These are phyloP conservation scores for Morella rubra DNA, from an alignment of 306 rosid genomes.

Conservation along the genomic window DNA sequence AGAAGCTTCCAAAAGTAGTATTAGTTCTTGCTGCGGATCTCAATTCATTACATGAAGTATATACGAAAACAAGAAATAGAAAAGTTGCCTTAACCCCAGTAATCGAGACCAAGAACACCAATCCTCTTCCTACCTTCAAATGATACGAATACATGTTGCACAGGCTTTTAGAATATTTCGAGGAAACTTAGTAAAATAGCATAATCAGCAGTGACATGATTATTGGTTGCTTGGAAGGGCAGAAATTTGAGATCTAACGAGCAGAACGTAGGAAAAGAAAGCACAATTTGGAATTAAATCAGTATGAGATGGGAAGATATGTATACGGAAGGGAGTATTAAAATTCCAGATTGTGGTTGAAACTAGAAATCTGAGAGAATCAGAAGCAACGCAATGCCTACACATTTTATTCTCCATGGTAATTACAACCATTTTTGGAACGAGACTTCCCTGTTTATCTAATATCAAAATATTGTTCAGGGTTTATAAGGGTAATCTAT, in stretches of 20 bases:
- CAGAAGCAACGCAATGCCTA: background rate
- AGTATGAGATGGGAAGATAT: background rate
- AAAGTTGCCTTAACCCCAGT: background rate
- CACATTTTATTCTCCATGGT: background rate
- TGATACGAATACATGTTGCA: too few species aligned
- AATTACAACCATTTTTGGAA: background rate
- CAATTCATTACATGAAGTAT: too few species aligned
- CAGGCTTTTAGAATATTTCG: background rate
- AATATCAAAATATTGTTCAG: background rate
- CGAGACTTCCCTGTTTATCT: background rate
- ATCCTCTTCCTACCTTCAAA: background rate
- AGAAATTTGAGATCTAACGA: too few species aligned
- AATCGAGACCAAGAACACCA: background rate
- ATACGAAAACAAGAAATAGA: too few species aligned
- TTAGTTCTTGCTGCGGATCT: too few species aligned
- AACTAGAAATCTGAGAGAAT: background rate
- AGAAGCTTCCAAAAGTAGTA: too few species aligned
- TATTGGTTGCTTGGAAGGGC: too few species aligned
- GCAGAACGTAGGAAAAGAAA: too few species aligned
- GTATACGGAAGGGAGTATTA: background rate
- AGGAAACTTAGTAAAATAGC: too few species aligned
- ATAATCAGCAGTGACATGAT: too few species aligned
- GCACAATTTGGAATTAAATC: too few species aligned
- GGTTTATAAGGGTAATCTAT: background rate
- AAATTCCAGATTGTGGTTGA: background rate